These are phyloP conservation scores for Spergularia marina DNA, from an alignment of 148 eudicot species.

Conservation along the genomic window DNA sequence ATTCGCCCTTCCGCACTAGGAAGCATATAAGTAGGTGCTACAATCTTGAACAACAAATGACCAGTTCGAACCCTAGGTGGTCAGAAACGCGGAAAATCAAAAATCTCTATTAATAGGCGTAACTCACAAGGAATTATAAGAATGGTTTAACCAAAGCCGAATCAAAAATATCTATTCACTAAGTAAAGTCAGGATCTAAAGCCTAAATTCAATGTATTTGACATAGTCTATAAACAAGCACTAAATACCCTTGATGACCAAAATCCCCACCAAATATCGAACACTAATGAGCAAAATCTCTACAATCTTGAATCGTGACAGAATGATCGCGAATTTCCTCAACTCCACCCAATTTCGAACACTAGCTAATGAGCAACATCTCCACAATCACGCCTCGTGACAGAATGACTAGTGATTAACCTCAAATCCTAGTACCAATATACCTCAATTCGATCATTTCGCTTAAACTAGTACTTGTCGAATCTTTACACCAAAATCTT, in stretches of 20 bases:
- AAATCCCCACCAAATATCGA: background rate
- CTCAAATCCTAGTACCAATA: too few relatives aligned
- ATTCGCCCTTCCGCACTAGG: too few relatives aligned
- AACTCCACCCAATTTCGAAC: background rate
- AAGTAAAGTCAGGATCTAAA: background rate
- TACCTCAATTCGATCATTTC: too few relatives aligned
- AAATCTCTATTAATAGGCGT: too few relatives aligned
- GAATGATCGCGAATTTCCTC: too few relatives aligned
- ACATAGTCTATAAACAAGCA: background rate
- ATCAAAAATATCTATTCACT: background rate
- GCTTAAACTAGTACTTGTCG: too few relatives aligned
- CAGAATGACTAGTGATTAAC: too few relatives aligned
- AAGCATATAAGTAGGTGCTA: too few relatives aligned
- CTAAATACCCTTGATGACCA: background rate
- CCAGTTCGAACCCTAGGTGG: background rate
- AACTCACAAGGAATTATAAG: background rate
- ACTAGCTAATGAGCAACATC: background rate
- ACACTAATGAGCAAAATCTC: background rate
- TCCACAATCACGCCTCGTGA: background rate
- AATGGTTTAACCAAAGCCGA: background rate
- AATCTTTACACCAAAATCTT: too few relatives aligned
- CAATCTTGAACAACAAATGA: too few relatives aligned
- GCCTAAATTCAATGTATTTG: background rate
- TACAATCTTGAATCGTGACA: background rate
- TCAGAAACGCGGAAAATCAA: background rate